Base-by-base conservation (phyloP, 192 early-diverging fungal genomes). In the Coemansia sp. region DNA sequence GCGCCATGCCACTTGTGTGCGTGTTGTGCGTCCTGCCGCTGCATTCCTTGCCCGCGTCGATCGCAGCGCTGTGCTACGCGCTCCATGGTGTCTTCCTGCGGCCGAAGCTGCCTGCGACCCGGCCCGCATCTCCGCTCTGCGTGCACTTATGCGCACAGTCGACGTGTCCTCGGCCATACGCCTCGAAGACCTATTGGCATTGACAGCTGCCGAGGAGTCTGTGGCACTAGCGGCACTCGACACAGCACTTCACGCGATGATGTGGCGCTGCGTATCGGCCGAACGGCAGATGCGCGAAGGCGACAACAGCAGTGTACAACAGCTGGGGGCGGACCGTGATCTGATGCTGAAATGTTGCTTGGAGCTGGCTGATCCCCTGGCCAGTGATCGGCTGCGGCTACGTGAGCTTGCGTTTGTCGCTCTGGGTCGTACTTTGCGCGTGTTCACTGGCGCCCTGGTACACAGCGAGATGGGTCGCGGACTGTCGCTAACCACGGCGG, bases 321-420 rank as follows among this genome's bases (percentile, higher is more conserved):
- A 40, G n/a, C 66, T 85, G 60, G 34, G 24, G 0, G 34, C n/a
- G 8, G 78, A 70, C 13, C 74, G 78, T 13, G 82, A 80, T 34
- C 57, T 66, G 9, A 40, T 85, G 6, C 24, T 75, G 1, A 68
- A 2, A 0, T 20, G 47, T 1, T 85, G 82, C 49, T 3, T 36
- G 57, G 66, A 57, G 54, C 82, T 85, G 36, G 69, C 31, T 9
- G 71, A 71, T 12, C 55, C 60, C 8, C 8, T 13, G 1, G 71
- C 60, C 2, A 5, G 61, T 3, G 60, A 41, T 4, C 68, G 68
- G 44, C 46, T 40, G 6, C 67, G 74, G 3, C 52, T 85, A 55
- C 72, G 75, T 24, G 82, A 85, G 52, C 68, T 72, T 27, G 82
- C 78, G 27, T 77, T 77, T 62, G 69, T 70, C n/a, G 69, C 73